phyloP scores from a whole-genome alignment of 345 rosid genomes.

The Linum trigynum region DNA sequence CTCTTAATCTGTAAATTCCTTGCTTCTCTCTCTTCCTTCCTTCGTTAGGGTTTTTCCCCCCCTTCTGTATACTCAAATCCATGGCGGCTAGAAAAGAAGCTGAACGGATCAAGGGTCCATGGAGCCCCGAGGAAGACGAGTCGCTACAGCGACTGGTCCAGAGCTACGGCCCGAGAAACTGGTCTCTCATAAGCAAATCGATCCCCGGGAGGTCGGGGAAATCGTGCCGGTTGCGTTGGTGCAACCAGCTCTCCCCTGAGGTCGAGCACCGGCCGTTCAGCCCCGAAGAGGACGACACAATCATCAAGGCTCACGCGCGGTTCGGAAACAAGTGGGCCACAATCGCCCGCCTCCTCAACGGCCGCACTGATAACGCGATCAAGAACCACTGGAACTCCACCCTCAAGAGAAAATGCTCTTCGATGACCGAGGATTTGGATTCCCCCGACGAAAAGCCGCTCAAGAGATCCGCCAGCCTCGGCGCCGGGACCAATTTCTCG shows the following conservation, averaged over 20 bases:
- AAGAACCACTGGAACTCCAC: too few relatives aligned
- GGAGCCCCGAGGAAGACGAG: conserved; percentile 32
- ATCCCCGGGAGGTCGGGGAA: conserved; percentile 89
- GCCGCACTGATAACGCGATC: too few relatives aligned
- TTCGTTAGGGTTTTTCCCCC: too few relatives aligned
- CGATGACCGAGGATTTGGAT: conserved; percentile 28
- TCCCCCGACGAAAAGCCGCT: conserved; percentile 30
- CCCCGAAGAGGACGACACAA: conserved; percentile 66
- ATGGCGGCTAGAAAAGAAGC: conserved; percentile 38
- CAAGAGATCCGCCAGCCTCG: conserved; percentile 32
- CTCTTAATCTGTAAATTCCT: too few relatives aligned
- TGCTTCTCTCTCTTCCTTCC: too few relatives aligned
- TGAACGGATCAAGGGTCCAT: conserved; percentile 81
- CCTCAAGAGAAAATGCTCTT: conserved; percentile 50
- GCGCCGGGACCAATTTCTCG: conserved; percentile 21
- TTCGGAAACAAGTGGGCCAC: conserved; percentile 27
- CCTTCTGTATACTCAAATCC: not conserved
- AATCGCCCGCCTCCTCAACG: too few relatives aligned
- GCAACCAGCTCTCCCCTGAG: conserved; percentile 66
- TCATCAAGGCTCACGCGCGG: conserved; percentile 66
- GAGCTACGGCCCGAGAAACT: conserved; percentile 78
- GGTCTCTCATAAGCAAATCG: conserved; percentile 88
- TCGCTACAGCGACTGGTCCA: conserved; percentile 54
- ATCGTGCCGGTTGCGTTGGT: conserved; percentile 38
- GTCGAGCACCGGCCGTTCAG: conserved; percentile 81